Conservation (phyloP, 352 stramenopile genomes). For the Lagenidium giganteum region DNA sequence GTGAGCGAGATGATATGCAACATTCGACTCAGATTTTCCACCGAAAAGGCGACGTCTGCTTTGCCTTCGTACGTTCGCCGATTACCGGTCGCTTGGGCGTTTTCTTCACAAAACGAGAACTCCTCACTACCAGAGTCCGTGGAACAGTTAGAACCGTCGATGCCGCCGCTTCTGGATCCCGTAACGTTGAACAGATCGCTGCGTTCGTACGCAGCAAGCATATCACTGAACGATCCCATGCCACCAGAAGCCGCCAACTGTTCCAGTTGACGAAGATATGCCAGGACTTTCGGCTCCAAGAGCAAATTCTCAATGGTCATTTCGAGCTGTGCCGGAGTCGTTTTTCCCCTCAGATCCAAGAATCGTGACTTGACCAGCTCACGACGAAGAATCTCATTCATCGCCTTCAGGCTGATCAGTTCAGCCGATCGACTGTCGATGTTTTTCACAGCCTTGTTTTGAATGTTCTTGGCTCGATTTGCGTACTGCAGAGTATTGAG, state of each 20-base stretch:
- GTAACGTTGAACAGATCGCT: too few relatives aligned
- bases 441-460: conserved; percentile 89
- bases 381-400: conserved; percentile 59
- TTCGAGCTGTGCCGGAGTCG: conserved; percentile 20
- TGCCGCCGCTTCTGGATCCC: too few relatives aligned
- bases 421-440: conserved; percentile 78
- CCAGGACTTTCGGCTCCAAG: conserved; percentile 37
- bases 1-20: conserved; percentile 47
- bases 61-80: too few relatives aligned
- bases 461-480: conserved; percentile 85
- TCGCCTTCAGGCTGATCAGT: conserved; percentile 55
- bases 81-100: too few relatives aligned
- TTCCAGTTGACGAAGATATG: conserved; percentile 55
- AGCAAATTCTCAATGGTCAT: conserved; percentile 31
- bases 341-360: conserved; percentile 19
- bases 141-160: too few relatives aligned
- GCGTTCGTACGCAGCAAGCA: too few relatives aligned
- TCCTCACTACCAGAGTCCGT: too few relatives aligned
- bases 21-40: conserved; percentile 35
- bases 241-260: conserved; percentile 26
- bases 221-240: too few relatives aligned
- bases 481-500: conserved; percentile 85
- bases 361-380: conserved; percentile 65
- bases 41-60: conserved; percentile 20
- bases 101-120: too few relatives aligned